Conservation (phyloP, 768 basidiomycete species). For the Lentinus brumalis region DNA sequence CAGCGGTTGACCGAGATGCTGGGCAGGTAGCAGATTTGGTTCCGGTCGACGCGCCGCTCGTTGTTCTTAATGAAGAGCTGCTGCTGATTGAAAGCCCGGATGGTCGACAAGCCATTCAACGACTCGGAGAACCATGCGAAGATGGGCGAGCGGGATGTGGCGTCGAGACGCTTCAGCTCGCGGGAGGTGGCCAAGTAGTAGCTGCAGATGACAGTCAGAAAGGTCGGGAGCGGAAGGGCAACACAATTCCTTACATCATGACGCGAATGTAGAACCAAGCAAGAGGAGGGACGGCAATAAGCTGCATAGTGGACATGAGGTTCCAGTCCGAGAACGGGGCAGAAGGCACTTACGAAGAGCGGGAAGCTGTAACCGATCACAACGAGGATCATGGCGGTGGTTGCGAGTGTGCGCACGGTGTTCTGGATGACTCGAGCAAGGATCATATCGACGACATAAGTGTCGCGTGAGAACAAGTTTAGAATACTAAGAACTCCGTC, state of each 20-base stretch:
- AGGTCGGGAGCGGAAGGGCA: neutral
- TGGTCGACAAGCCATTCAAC: slow-evolving; percentile 75
- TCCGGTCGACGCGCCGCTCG: slow-evolving; percentile 77
- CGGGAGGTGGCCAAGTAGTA: slow-evolving; percentile 88
- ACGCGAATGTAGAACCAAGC: slow-evolving; percentile 79
- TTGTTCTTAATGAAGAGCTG: slow-evolving; percentile 66
- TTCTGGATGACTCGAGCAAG: slow-evolving; percentile 76
- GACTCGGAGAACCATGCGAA: slow-evolving; percentile 89
- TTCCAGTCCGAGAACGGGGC: neutral
- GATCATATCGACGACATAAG: slow-evolving; percentile 82
- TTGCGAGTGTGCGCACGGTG: slow-evolving; percentile 64
- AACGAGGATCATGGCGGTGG: slow-evolving; percentile 58
- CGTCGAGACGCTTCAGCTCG: slow-evolving; percentile 86
- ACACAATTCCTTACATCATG: slow-evolving; percentile 59
- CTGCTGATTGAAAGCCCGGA: slow-evolving; percentile 79
- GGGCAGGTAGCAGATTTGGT: slow-evolving; percentile 68
- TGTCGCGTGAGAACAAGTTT: slow-evolving; percentile 90
- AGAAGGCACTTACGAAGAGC: slow-evolving; percentile 48
- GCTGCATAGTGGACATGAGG: slow-evolving; percentile 11
- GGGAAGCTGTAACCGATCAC: slow-evolving; percentile 87
- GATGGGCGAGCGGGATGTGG: slow-evolving; percentile 87
- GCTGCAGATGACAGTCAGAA: slow-evolving; percentile 36
- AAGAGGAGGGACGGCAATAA: slow-evolving; percentile 74
- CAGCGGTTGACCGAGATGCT: slow-evolving; percentile 77
- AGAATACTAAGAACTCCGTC: slow-evolving; percentile 55